Base-by-base conservation (phyloP, 352 stramenopile species). In the Halophytophthora batemanensis region DNA sequence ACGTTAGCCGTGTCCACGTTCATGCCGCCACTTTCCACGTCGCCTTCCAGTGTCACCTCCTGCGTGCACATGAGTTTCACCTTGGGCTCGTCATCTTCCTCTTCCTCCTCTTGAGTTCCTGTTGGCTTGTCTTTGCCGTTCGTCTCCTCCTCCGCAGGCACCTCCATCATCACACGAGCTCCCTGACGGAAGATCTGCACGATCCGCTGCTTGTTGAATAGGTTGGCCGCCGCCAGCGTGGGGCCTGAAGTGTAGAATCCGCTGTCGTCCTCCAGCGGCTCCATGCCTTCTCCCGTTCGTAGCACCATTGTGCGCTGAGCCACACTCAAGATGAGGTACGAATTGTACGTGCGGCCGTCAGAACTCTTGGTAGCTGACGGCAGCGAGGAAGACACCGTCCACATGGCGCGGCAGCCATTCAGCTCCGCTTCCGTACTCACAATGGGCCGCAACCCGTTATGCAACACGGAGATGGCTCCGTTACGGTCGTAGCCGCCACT, bases 131-230 rank as follows among this genome's bases (percentile, higher is more conserved):
- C 62, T 18, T 56, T 42, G 13, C 4, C 57, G 28, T 71, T 67
- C 28, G 21, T 21, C 22, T 61, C 51, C 38, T 85, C 71, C 29
- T 71, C 50, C 8, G 71, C 61, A 0, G 73, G 65, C 6, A 87
- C 71, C 44, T 92, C 78, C 44, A 83, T 86, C 82, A 92, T 92
- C 37, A 92, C 78, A 13, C 82, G 77, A 18, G 75, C 78, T 14
- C 83, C 84, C 62, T 92, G 84, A 40, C 89, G 87, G 52, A 91
- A 94, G 38, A 95, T 82, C 50, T 95, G 84, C 12, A 95, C 74
- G 50, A 95, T 95, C 0, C 84, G 80, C 42, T 90, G 74, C 39
- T 85, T 80, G 45, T 80, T 68, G 44, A 95, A 90, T 55, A 95
- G 33, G 36, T 95, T 95, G 3, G 82, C 74, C 1, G 82, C 82